Percentiles rank a stretch among this genome's conserved stretches.
Conservation (phyloP, 1,284 basidiomycete genomes). For the Stygiomarasmius scandens region DNA sequence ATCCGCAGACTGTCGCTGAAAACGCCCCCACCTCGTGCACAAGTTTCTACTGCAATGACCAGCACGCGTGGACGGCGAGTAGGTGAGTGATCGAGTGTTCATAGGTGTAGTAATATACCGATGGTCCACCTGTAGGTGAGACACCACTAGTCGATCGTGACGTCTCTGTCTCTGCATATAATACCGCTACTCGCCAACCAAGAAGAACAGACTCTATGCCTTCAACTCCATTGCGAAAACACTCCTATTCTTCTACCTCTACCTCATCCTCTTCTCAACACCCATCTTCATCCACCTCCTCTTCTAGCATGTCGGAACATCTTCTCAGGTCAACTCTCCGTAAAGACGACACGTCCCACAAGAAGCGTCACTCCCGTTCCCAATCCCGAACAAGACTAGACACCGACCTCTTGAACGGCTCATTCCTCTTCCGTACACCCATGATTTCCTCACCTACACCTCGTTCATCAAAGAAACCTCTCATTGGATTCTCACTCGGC, state of each 20-base stretch:
- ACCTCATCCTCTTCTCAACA: constrained; percentile 5
- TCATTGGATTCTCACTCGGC: no score
- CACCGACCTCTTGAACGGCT: neutral
- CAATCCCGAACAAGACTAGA: neutral
- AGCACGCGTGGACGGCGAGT: constrained; percentile 1
- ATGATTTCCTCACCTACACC: neutral
- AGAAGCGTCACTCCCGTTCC: neutral
- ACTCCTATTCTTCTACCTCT: constrained; percentile 2
- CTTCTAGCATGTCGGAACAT: neutral
- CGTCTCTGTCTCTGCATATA: neutral
- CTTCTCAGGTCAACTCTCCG: neutral
- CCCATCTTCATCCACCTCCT: neutral
- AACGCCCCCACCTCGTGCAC: constrained; percentile 5
- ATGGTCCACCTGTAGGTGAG: neutral
- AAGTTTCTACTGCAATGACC: neutral
- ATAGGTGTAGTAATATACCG: neutral
- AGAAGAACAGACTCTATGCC: constrained; percentile 3
- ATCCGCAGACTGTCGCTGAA: constrained; percentile 9
- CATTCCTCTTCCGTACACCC: neutral
- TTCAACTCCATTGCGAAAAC: neutral
- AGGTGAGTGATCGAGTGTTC: neutral
- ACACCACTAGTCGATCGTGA: neutral
- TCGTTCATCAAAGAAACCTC: neutral
- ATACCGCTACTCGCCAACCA: neutral
- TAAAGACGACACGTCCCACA: neutral